Percentiles rank a stretch among this genome's conserved stretches.
phyloP scores from a whole-genome alignment of 768 basidiomycete species.

The Tubosaeta brunneosetosa region DNA sequence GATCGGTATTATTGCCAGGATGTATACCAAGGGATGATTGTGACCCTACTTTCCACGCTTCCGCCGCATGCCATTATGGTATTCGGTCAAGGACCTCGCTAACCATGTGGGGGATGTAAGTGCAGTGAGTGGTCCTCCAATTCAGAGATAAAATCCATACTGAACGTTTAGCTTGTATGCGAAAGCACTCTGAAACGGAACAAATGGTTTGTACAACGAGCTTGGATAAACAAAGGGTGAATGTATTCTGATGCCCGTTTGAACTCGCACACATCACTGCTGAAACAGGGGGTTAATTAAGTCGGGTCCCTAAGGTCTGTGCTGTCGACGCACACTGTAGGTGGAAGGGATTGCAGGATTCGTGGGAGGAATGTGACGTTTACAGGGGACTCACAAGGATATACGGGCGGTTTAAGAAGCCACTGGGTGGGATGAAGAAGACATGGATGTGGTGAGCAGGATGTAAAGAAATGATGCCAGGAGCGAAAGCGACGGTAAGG shows the following conservation, averaged over 20 bases:
- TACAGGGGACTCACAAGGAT: constrained; percentile 45
- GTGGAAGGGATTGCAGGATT: constrained; percentile 56
- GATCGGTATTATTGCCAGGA: constrained; percentile 43
- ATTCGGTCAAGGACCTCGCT: too few species aligned
- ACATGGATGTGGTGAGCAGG: constrained; percentile 37
- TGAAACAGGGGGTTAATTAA: constrained; percentile 45
- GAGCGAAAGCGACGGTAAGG: constrained; percentile 2
- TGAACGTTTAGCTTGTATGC: neutral
- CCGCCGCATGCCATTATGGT: constrained; percentile 24
- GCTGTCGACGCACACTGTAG: constrained; percentile 62
- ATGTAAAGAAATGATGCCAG: constrained; percentile 35
- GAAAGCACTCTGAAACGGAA: constrained; percentile 55
- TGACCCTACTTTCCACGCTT: constrained; percentile 54
- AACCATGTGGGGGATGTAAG: constrained; percentile 50
- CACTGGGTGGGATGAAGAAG: constrained; percentile 36
- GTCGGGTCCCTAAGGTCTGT: constrained; percentile 42
- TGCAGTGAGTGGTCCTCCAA: constrained; percentile 32
- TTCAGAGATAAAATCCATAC: neutral
- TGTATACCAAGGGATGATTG: constrained; percentile 46
- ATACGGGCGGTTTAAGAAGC: constrained; percentile 41
- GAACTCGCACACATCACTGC: constrained; percentile 54
- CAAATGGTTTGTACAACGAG: constrained; percentile 53
- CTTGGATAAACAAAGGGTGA: constrained; percentile 35
- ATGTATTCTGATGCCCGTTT: constrained; percentile 1
- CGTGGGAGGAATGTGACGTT: constrained; percentile 44